These are phyloP conservation scores for Lachancea meyersii DNA, from an alignment of 805 yeast genomes.

Conservation along the genomic window DNA sequence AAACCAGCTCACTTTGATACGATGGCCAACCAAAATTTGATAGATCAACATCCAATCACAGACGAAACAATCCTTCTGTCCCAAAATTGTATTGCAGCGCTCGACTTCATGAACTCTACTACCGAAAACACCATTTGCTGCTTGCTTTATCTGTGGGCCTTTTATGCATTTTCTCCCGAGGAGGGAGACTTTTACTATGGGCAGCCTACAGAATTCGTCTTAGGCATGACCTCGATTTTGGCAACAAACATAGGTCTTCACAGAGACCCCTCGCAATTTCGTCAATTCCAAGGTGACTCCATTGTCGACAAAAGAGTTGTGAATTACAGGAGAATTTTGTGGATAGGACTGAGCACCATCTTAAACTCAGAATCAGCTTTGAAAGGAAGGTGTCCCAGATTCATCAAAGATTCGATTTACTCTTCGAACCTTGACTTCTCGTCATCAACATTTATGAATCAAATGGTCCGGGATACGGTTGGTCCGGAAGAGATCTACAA, in stretches of 20 bases:
- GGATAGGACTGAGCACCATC: conserved; percentile 25
- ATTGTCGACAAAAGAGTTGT: conserved; percentile 18
- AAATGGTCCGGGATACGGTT: conserved; percentile 2
- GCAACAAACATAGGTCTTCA: conserved; percentile 31
- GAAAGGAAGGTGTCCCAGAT: conserved; percentile 28
- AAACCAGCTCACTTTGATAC: conserved; percentile 9
- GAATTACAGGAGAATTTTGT: conserved; percentile 29
- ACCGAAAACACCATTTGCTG: conserved; percentile 30
- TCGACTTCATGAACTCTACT: conserved; percentile 29
- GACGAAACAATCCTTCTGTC: conserved; percentile 25
- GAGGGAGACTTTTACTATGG: conserved; percentile 31
- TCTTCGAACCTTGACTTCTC: not conserved
- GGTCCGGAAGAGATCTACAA: conserved; percentile 11
- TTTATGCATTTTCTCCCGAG: conserved; percentile 31
- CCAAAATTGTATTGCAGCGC: conserved; percentile 25
- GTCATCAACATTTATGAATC: conserved; percentile 1
- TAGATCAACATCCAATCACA: conserved; percentile 24
- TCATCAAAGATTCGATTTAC: conserved; percentile 1
- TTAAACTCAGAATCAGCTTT: conserved; percentile 27
- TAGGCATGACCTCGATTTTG: conserved; percentile 27
- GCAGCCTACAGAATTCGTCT: conserved; percentile 31
- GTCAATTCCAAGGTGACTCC: conserved; percentile 18
- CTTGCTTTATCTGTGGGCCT: conserved; percentile 30
- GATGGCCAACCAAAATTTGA: conserved; percentile 14
- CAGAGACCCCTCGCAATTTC: conserved; percentile 29